Conservation (phyloP, 129 eudicot species). For the Logfia minima region DNA sequence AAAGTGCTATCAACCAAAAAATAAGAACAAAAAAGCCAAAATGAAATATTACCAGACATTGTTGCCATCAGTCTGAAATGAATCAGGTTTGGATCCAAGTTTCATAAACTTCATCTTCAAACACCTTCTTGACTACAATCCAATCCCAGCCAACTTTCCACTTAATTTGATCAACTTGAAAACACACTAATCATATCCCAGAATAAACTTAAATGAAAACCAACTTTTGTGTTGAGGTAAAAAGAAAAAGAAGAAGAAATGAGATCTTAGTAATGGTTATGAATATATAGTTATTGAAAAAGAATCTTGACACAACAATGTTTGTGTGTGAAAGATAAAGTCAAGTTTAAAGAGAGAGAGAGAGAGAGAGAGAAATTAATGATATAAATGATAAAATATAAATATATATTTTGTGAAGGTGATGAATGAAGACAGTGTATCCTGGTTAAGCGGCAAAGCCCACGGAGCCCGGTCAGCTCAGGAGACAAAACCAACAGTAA, state of each 20-base stretch:
- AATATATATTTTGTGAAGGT: background rate
- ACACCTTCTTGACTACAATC: slow-evolving; percentile 21
- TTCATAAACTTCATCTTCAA: slow-evolving; percentile 95
- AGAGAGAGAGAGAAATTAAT: slow-evolving; percentile 8
- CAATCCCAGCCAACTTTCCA: slow-evolving; percentile 23
- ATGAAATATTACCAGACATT: slow-evolving; percentile 61
- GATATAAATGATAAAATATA: background rate
- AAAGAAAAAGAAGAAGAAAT: slow-evolving; percentile 36
- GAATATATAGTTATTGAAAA: slow-evolving; percentile 53
- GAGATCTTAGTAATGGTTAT: slow-evolving; percentile 54
- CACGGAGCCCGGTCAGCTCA: slow-evolving; percentile 73
- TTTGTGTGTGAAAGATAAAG: slow-evolving; percentile 34
- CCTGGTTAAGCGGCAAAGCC: slow-evolving; percentile 96
- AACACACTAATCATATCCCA: slow-evolving; percentile 19
- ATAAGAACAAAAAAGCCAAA: background rate
- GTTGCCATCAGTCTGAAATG: slow-evolving; percentile 79
- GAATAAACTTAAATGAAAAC: slow-evolving; percentile 22
- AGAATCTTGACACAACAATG: slow-evolving; percentile 60
- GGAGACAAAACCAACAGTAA: slow-evolving; percentile 86
- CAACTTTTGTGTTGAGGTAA: slow-evolving; percentile 30
- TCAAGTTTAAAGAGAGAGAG: slow-evolving; percentile 17
- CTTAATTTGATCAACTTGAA: slow-evolving; percentile 30
- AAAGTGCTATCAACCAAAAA: background rate
- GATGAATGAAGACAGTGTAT: slow-evolving; percentile 49
- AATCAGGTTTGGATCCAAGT: slow-evolving; percentile 97